Percentiles rank a stretch among this genome's conserved stretches.
phyloP scores from a whole-genome alignment of 495 filamentous ascomycete species.

The Lophium mytilinum region DNA sequence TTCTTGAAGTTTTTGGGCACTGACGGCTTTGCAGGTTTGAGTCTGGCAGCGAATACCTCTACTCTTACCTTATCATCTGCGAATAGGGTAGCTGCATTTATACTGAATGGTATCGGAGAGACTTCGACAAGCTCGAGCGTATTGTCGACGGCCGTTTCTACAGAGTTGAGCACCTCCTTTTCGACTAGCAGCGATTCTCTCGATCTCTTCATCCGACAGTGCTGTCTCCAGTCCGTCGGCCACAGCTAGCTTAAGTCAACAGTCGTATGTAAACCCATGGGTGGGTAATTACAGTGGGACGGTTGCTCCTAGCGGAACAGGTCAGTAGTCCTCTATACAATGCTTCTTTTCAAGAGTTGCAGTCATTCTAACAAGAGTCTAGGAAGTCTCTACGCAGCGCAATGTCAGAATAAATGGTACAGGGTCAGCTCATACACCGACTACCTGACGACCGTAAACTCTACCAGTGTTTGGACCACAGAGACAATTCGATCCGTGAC shows the following conservation, averaged over 20 bases:
- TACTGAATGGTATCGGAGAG: not conserved
- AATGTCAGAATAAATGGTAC: conserved; percentile 14
- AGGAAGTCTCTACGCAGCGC: conserved; percentile 3
- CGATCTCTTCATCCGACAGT: not conserved
- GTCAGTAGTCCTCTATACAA: not conserved
- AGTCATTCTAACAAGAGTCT: not conserved
- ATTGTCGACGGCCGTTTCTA: not conserved
- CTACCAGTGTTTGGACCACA: conserved; percentile 1
- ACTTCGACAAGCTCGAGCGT: not conserved
- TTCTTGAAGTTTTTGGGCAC: not conserved
- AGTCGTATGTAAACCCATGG: conserved; percentile 12
- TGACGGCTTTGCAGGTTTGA: not conserved
- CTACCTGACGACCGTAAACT: conserved; percentile 2
- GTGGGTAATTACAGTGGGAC: conserved; percentile 9
- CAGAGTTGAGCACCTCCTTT: not conserved
- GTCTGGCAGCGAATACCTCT: not conserved
- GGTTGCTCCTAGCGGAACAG: conserved; percentile 2
- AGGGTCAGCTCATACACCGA: conserved; percentile 4
- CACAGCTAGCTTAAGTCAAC: not conserved
- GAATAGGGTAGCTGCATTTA: not conserved
- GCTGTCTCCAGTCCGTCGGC: not conserved
- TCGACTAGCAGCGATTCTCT: not conserved
- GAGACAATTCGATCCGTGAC: conserved; percentile 6
- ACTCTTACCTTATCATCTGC: not conserved
- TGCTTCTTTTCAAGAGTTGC: not conserved